These are phyloP conservation scores for Acaromyces ingoldii DNA, from an alignment of 1,284 basidiomycete genomes.

Conservation along the genomic window DNA sequence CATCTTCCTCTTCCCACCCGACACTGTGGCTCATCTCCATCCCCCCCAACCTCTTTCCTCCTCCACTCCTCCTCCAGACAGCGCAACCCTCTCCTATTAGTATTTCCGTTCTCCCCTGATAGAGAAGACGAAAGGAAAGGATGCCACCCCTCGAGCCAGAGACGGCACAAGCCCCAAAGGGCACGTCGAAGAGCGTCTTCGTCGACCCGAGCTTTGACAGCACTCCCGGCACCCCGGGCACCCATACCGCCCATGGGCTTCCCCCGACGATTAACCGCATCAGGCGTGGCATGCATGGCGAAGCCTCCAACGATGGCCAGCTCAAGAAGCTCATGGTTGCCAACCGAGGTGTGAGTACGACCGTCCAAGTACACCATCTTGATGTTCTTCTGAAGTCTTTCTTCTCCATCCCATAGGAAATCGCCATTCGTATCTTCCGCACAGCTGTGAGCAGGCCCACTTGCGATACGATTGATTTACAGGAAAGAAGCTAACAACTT, in stretches of 20 bases:
- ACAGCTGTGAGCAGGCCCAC: conserved; percentile 59
- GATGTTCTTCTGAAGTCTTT: neutral
- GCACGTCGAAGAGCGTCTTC: neutral
- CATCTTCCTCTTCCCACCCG: too few species aligned
- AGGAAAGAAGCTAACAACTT: neutral
- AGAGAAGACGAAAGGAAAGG: too few species aligned
- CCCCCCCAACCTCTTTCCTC: too few species aligned
- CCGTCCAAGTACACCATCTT: neutral
- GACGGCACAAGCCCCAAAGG: conserved; percentile 2
- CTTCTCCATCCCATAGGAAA: conserved; percentile 65
- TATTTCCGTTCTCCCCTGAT: too few species aligned
- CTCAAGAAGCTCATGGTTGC: conserved; percentile 49
- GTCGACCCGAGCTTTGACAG: conserved; percentile 36
- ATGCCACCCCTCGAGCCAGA: conserved; percentile 2
- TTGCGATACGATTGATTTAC: neutral
- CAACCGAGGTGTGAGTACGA: conserved; percentile 42
- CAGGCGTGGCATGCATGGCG: conserved; percentile 34
- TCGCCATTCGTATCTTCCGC: conserved; percentile 96
- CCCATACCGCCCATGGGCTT: conserved; percentile 40
- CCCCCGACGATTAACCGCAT: conserved; percentile 38
- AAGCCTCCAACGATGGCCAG: conserved; percentile 10
- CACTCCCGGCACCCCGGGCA: conserved; percentile 41
- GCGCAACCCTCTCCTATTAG: too few species aligned
- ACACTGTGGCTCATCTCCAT: too few species aligned
- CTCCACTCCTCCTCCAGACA: too few species aligned